Evolutionary conservation across 768 basidiomycete species (phyloP).

Genomic region (Mycena venus): DNA sequence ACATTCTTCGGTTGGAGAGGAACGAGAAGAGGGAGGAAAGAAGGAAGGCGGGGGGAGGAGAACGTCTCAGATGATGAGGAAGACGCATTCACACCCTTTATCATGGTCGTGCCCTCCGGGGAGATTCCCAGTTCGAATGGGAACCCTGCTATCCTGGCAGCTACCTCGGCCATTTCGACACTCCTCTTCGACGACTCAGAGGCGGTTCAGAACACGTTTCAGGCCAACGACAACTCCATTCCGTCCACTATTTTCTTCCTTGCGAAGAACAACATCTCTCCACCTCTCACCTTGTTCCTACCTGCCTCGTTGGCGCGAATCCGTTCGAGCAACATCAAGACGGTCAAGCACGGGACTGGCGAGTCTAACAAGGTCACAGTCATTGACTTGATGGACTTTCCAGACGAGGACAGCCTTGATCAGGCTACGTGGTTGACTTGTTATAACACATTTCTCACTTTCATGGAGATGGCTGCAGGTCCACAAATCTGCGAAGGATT

Average conservation of each 20-base stretch:
- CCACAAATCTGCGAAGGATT: neutral
- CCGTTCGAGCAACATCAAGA: conserved; percentile 15
- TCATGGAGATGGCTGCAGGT: neutral
- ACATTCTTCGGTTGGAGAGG: neutral
- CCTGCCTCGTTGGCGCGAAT: conserved; percentile 8
- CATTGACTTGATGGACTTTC: conserved; percentile 9
- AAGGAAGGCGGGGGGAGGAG: neutral
- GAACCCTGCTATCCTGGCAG: neutral
- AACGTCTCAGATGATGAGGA: conserved; percentile 10
- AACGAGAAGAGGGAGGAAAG: conserved; percentile 11
- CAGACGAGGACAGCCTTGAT: neutral
- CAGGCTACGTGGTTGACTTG: conserved; percentile 2
- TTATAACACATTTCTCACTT: conserved; percentile 18
- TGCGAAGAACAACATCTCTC: conserved; percentile 20
- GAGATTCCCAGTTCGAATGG: neutral
- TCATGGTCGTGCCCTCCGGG: too few species aligned
- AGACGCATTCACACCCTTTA: neutral
- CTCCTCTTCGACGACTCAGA: conserved; percentile 1
- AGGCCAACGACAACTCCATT: conserved; percentile 10
- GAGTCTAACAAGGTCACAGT: conserved; percentile 12
- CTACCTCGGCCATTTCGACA: neutral
- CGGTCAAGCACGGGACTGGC: conserved; percentile 11
- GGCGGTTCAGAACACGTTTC: conserved; percentile 6
- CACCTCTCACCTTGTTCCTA: conserved; percentile 1
- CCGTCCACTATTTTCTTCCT: conserved; percentile 8